Percentiles rank a stretch among this genome's conserved stretches.
phyloP scores from a whole-genome alignment of 495 filamentous ascomycete genomes.

The Podospora appendiculata region DNA sequence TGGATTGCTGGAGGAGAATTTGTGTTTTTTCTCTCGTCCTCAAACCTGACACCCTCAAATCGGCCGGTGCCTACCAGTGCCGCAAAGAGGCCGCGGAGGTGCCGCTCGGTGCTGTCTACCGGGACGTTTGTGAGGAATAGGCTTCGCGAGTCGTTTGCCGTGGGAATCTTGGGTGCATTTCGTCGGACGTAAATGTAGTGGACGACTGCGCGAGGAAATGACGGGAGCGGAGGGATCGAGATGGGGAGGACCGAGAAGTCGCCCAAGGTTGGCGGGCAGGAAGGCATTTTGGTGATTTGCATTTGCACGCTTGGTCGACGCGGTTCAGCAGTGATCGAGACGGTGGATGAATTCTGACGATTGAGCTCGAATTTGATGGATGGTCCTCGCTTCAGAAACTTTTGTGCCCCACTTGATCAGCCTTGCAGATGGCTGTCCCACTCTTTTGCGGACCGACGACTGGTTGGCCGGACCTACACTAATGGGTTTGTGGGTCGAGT shows the following conservation, averaged over 20 bases:
- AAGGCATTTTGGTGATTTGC: not conserved
- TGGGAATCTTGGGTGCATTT: constrained; percentile 70
- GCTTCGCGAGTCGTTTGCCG: constrained; percentile 60
- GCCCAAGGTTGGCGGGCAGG: constrained; percentile 18
- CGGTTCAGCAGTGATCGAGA: too few relatives aligned
- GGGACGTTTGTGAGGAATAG: constrained; percentile 87
- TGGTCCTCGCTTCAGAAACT: not conserved
- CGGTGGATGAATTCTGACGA: not conserved
- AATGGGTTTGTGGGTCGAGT: too few relatives aligned
- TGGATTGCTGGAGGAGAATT: constrained; percentile 16
- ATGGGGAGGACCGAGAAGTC: constrained; percentile 48
- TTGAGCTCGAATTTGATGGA: not conserved
- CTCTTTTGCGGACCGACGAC: too few relatives aligned
- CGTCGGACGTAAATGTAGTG: constrained; percentile 85
- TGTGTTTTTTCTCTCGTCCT: constrained; percentile 35
- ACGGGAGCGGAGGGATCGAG: constrained; percentile 53
- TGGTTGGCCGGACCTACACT: too few relatives aligned
- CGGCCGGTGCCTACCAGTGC: constrained; percentile 61
- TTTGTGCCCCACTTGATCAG: not conserved
- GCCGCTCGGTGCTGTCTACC: constrained; percentile 68
- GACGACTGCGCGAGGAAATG: constrained; percentile 48
- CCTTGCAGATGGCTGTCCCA: not conserved
- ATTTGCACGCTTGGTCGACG: not conserved
- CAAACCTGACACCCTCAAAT: constrained; percentile 70
- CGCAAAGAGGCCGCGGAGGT: constrained; percentile 67